Percentiles rank a stretch among this genome's conserved stretches.
Conservation (phyloP, 441 rosid genomes). For the Pelargonium myrrhifolium region DNA sequence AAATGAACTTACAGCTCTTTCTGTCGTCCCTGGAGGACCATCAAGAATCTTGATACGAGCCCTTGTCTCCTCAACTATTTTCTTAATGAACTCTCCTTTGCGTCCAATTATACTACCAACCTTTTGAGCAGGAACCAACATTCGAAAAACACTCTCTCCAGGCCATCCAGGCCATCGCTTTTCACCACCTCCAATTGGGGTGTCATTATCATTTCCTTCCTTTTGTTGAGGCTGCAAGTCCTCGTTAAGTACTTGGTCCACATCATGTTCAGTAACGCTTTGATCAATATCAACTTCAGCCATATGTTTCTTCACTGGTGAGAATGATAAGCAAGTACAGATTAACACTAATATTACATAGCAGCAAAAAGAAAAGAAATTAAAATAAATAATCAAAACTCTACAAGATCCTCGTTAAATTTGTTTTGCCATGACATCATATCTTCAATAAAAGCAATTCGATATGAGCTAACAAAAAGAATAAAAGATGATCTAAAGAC, state of each 20-base stretch:
- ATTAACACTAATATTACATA: not conserved
- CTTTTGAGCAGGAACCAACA: slow-evolving; percentile 97
- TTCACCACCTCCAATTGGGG: slow-evolving; percentile 45
- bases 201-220: slow-evolving; percentile 35
- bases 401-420: no score
- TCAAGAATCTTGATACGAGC: slow-evolving; percentile 96
- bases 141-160: slow-evolving; percentile 94
- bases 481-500: no score
- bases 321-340: not conserved
- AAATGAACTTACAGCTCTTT: slow-evolving; percentile 86
- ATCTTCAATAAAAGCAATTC: no score
- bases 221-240: slow-evolving; percentile 30
- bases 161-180: slow-evolving; percentile 99
- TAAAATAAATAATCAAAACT: no score
- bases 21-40: slow-evolving; percentile 97
- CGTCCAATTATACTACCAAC: slow-evolving; percentile 98
- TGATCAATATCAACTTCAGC: slow-evolving; percentile 34
- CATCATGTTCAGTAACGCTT: slow-evolving; percentile 39
- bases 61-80: slow-evolving; percentile 94
- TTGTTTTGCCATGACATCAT: no score
- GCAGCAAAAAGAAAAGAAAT: no score
- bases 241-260: slow-evolving; percentile 29
- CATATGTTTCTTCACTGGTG: slow-evolving; percentile 2
- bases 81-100: slow-evolving; percentile 93
- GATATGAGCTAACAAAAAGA: no score